Evolutionary conservation across 345 rosid genomes (phyloP), one percentile per base, ranked within the genome.

Genomic region (Camelina sativa): DNA sequence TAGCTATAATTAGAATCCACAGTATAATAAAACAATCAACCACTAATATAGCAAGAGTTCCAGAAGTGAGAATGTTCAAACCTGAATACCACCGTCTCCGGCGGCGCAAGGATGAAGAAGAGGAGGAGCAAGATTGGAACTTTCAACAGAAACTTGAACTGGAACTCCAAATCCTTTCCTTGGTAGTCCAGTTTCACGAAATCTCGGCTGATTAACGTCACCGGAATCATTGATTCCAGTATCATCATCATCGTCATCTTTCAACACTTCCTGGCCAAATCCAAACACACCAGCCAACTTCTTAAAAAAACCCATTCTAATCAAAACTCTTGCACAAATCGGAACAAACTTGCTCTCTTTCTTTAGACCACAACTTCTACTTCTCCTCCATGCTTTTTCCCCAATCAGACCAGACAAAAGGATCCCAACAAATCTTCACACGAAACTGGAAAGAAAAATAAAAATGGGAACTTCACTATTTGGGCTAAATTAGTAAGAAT

Each of bases 31-130:
- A 58, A n/a, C 35, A 54, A 53, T 44, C 48, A 44, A 44, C 17
- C 8, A 52, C 38, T 34, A 28, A 28, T 25, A 2, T 3, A 17
- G 2, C 43, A 47, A 66, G 5, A 15, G 37, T 50, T 66, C 1
- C 0, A 34, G 17, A 13, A 44, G 7, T 0, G 40, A 37, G 11
- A 46, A 17, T 0, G 1, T 4, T 44, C 11, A 23, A 34, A 92
- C 98, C 96, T 92, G 98, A 38, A 92, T 85, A 81, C 98, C 98
- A 74, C 93, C 98, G 20, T 88, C 91, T 59, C 90, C 91, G 61
- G 88, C 67, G 62, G 58, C 51, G 58, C 83, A 90, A 30, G 88
- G 90, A 28, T 83, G 75, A 62, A 92, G 74, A 43, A 90, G 56
- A 8, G 96, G 56, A 8, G 96, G 92, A 15, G 81, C 88, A 30